These are phyloP conservation scores for Axilococcus clingmanii DNA, from an alignment of 139 green algal species.

Conservation along the genomic window DNA sequence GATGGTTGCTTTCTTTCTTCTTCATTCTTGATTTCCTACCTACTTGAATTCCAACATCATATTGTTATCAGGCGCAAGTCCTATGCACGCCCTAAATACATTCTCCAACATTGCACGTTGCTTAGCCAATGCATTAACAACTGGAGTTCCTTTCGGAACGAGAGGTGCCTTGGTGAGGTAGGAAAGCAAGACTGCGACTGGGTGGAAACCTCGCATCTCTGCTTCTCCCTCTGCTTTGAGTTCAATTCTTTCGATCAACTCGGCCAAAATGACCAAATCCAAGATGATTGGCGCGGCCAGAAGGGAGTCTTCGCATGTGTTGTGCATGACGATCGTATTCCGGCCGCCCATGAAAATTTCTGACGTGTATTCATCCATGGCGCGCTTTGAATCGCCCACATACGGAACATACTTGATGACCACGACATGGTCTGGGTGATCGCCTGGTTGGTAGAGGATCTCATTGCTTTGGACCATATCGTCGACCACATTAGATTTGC, in stretches of 20 bases:
- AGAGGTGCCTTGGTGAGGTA: slow-evolving; percentile 95
- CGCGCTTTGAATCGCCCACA: slow-evolving; percentile 93
- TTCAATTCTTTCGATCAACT: slow-evolving; percentile 88
- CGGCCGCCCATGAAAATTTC: slow-evolving; percentile 93
- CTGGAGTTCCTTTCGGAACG: slow-evolving; percentile 75
- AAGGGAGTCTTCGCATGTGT: slow-evolving; percentile 96
- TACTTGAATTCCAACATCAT: slow-evolving; percentile 81
- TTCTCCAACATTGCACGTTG: slow-evolving; percentile 98
- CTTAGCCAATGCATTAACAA: slow-evolving; percentile 95
- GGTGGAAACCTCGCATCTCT: slow-evolving; percentile 78
- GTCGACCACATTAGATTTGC: slow-evolving; percentile 96
- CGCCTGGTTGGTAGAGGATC: slow-evolving; percentile 86
- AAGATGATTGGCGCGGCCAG: slow-evolving; percentile 97
- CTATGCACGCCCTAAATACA: slow-evolving; percentile 89
- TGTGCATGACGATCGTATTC: slow-evolving; percentile 99
- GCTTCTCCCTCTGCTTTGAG: slow-evolving; percentile 66
- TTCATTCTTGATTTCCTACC: not conserved
- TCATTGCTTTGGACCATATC: slow-evolving; percentile 95
- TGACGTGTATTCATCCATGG: slow-evolving; percentile 98
- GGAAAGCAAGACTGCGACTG: slow-evolving; percentile 81
- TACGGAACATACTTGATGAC: slow-evolving; percentile 99
- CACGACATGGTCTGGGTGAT: slow-evolving; percentile 96
- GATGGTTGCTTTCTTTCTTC: too few relatives aligned
- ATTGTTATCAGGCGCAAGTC: slow-evolving; percentile 92
- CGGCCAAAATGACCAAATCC: slow-evolving; percentile 93